Evolutionary conservation across 768 basidiomycete species (phyloP).

Genomic region (Naganishia friedmannii): DNA sequence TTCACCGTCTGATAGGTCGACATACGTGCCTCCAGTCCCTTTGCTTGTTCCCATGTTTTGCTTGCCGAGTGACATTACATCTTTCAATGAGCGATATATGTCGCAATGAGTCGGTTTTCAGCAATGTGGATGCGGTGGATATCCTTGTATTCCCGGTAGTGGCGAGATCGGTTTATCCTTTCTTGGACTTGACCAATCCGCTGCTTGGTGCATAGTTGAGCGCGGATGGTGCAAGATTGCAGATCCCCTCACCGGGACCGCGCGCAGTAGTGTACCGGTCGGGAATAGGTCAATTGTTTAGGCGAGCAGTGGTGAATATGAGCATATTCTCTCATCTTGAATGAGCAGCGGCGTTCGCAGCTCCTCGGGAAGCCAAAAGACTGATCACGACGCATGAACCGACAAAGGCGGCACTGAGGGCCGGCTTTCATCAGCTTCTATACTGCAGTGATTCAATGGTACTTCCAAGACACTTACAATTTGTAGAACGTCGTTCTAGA

Average conservation of each 20-base stretch:
- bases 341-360: not conserved
- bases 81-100: not conserved
- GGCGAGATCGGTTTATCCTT: too few relatives aligned
- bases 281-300: too few relatives aligned
- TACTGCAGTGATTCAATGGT: not conserved
- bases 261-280: too few relatives aligned
- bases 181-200: too few relatives aligned
- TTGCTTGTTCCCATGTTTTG: not conserved
- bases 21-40: not conserved
- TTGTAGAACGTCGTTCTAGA: slow-evolving; percentile 51
- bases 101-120: too few relatives aligned
- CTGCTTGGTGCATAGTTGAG: too few relatives aligned
- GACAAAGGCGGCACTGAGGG: slow-evolving; percentile 47
- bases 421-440: not conserved
- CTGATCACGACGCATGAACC: slow-evolving; percentile 51
- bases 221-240: too few relatives aligned
- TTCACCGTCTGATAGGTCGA: too few relatives aligned
- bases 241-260: too few relatives aligned
- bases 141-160: too few relatives aligned
- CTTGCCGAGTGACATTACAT: not conserved
- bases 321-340: not conserved
- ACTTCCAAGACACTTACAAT: slow-evolving; percentile 39
- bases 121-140: too few relatives aligned
- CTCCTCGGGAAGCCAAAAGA: slow-evolving; percentile 38
- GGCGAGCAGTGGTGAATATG: not conserved